A percentile compares a stretch with the other conserved stretches of the same genome.
phyloP scores from a whole-genome alignment of 768 basidiomycete genomes.

The Suillus sp. region DNA sequence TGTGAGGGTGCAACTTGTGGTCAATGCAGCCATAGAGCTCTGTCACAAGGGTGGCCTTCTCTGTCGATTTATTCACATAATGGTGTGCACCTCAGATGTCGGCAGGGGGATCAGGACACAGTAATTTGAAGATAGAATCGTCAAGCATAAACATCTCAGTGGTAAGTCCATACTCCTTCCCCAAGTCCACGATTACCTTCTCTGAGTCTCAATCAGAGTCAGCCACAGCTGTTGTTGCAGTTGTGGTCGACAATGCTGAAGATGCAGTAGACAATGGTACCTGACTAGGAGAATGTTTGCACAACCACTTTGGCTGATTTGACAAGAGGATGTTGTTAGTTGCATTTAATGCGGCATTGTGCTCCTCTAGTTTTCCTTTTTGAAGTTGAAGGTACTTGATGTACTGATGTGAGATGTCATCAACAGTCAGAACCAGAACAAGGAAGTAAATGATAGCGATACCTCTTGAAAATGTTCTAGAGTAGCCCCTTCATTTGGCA shows the following conservation, averaged over 20 bases:
- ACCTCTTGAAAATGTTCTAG: not conserved
- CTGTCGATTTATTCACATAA: not conserved
- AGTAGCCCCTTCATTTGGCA: not conserved
- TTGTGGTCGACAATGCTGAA: not conserved
- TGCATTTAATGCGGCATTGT: not conserved
- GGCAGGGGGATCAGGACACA: not conserved
- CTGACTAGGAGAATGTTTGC: not conserved
- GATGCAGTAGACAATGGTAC: not conserved
- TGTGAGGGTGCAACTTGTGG: not conserved
- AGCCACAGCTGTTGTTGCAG: not conserved
- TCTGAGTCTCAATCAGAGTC: not conserved
- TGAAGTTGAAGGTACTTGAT: constrained; percentile 1
- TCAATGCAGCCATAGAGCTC: not conserved
- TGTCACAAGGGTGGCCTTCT: not conserved
- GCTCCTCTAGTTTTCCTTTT: not conserved
- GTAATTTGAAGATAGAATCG: not conserved
- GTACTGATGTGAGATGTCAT: not conserved
- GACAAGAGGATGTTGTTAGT: not conserved
- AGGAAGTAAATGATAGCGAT: not conserved
- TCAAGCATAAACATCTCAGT: not conserved
- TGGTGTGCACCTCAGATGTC: not conserved
- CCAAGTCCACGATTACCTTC: not conserved
- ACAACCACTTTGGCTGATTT: not conserved
- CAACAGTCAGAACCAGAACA: not conserved
- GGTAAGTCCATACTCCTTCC: not conserved